Percentiles rank a stretch among this genome's conserved stretches.
phyloP scores from a whole-genome alignment of 2,329 filamentous ascomycete species.

The Septoria petroselini region DNA sequence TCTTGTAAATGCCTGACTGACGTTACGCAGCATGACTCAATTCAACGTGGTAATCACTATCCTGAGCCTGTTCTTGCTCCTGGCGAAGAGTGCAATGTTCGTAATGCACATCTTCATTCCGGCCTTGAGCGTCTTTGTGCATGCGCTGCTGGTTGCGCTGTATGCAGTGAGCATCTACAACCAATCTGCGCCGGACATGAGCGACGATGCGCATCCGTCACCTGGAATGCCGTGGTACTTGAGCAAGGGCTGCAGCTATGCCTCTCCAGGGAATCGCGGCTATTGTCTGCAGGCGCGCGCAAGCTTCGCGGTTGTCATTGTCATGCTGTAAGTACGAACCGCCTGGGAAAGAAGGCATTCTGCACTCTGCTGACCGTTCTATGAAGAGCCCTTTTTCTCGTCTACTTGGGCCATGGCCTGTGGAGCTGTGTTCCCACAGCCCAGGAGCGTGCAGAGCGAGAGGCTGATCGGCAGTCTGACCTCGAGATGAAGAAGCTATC shows the following conservation, averaged over 20 bases:
- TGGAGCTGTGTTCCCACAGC: slow-evolving; percentile 53
- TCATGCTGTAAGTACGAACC: slow-evolving; percentile 61
- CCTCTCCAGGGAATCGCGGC: slow-evolving; percentile 49
- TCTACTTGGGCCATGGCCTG: slow-evolving; percentile 58
- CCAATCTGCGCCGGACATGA: slow-evolving; percentile 70
- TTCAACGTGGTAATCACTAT: slow-evolving; percentile 76
- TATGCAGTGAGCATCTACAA: slow-evolving; percentile 66
- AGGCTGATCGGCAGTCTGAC: slow-evolving; percentile 28
- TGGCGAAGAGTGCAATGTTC: slow-evolving; percentile 66
- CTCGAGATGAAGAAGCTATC: slow-evolving; percentile 55
- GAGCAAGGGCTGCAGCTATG: slow-evolving; percentile 58
- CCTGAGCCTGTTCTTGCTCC: slow-evolving; percentile 70
- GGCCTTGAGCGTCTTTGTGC: slow-evolving; percentile 58
- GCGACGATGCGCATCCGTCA: slow-evolving; percentile 61
- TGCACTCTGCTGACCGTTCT: slow-evolving; percentile 8
- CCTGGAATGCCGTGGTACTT: slow-evolving; percentile 71
- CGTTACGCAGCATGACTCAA: slow-evolving; percentile 59
- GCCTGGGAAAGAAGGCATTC: neutral
- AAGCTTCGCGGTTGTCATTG: slow-evolving; percentile 60
- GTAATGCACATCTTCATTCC: slow-evolving; percentile 71
- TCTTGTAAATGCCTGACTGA: slow-evolving; percentile 10
- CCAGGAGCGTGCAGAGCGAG: slow-evolving; percentile 33
- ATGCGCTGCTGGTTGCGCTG: slow-evolving; percentile 57
- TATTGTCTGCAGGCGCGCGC: slow-evolving; percentile 68
- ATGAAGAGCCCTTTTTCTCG: slow-evolving; percentile 57